Conservation (phyloP, 1,284 basidiomycete species). For the Cryptococcus sp. region DNA sequence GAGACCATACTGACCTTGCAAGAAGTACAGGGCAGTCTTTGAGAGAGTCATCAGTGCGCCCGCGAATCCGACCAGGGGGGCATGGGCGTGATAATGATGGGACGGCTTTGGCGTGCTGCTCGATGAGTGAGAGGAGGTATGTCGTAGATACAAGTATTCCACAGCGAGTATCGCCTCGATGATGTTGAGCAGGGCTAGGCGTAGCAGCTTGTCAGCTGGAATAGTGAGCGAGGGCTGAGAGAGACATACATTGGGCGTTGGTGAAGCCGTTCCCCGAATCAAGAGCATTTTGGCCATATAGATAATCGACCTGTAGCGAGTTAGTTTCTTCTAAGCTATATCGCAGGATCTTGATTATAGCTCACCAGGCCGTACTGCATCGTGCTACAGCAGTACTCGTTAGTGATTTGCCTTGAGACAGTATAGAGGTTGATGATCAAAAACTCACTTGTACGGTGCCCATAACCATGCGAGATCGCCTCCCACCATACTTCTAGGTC, state of each 20-base stretch:
- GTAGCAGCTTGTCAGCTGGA: background rate
- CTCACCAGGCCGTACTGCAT: slow-evolving; percentile 32
- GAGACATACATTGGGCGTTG: slow-evolving; percentile 72
- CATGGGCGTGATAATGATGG: slow-evolving; percentile 32
- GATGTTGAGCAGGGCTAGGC: slow-evolving; percentile 72
- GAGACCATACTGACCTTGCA: slow-evolving; percentile 60
- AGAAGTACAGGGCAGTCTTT: slow-evolving; percentile 81
- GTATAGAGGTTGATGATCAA: too few relatives aligned
- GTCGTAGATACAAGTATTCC: slow-evolving; percentile 71
- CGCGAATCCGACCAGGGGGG: slow-evolving; percentile 71
- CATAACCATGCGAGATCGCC: slow-evolving; percentile 87
- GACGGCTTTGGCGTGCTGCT: slow-evolving; percentile 47
- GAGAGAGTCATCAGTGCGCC: slow-evolving; percentile 73
- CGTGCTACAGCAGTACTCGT: slow-evolving; percentile 13
- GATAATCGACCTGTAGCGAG: slow-evolving; percentile 65
- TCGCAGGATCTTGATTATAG: background rate
- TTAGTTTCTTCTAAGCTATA: slow-evolving; percentile 10
- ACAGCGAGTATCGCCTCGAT: slow-evolving; percentile 76
- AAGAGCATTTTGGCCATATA: slow-evolving; percentile 70
- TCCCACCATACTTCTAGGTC: slow-evolving; percentile 67
- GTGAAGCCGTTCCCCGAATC: slow-evolving; percentile 75
- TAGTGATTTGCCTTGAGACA: too few relatives aligned
- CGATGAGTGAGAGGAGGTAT: slow-evolving; percentile 57
- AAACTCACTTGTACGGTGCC: slow-evolving; percentile 66
- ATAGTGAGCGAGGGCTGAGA: background rate